phyloP scores from a whole-genome alignment of 139 green algal genomes.

The Zygnema cylindricum region DNA sequence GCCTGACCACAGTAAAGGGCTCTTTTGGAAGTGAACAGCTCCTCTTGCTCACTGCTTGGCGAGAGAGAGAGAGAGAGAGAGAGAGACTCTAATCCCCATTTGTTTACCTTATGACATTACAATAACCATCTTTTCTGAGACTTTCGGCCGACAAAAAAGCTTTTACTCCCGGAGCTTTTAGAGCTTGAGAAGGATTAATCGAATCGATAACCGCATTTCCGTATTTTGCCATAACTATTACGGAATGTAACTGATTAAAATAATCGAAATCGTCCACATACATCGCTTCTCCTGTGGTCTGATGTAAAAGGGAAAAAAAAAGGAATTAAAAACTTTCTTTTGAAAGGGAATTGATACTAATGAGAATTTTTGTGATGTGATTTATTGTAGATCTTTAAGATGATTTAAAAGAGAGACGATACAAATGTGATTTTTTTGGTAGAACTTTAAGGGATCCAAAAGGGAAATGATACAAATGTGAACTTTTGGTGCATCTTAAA shows the following conservation, averaged over 20 bases:
- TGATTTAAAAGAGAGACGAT: too few species aligned
- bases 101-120: constrained; percentile 50
- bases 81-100: background rate
- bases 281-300: constrained; percentile 67
- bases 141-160: constrained; percentile 41
- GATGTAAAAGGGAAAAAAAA: too few species aligned
- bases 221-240: constrained; percentile 62
- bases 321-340: too few species aligned
- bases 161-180: constrained; percentile 56
- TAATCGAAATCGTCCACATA: constrained; percentile 71
- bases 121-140: constrained; percentile 17
- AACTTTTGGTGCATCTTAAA: too few species aligned
- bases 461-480: too few species aligned
- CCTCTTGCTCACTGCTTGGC: constrained; percentile 27
- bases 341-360: too few species aligned
- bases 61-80: background rate
- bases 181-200: constrained; percentile 60
- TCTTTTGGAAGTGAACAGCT: constrained; percentile 43
- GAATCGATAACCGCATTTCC: constrained; percentile 58
- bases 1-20: constrained; percentile 63
- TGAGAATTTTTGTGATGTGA: too few species aligned
- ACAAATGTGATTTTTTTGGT: too few species aligned
- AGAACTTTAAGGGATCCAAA: too few species aligned
- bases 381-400: too few species aligned
- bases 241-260: constrained; percentile 62